A percentile compares a stretch with the other conserved stretches of the same genome.
phyloP scores from a whole-genome alignment of 257 asterid species.

The Przewalskia tangutica region DNA sequence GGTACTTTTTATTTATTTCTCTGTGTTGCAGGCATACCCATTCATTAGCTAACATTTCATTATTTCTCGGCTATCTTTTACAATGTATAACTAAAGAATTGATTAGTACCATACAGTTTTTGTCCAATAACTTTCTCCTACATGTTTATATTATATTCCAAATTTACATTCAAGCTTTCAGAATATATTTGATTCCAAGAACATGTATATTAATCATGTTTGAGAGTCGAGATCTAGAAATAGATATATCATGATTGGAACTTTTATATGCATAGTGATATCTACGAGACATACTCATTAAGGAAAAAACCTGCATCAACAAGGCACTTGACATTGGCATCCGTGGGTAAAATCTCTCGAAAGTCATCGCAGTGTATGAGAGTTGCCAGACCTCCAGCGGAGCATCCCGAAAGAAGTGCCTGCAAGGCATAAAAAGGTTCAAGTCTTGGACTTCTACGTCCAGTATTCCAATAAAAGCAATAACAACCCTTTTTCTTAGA shows the following conservation, averaged over 20 bases:
- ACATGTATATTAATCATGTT: background rate
- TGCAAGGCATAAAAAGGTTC: conserved; percentile 16
- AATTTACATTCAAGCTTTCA: background rate
- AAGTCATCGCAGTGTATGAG: conserved; percentile 80
- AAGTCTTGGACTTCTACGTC: background rate
- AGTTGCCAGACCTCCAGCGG: conserved; percentile 95
- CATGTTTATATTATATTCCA: background rate
- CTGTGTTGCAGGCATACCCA: background rate
- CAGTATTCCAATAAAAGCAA: background rate
- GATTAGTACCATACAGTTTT: background rate
- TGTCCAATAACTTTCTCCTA: background rate
- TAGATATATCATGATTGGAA: background rate
- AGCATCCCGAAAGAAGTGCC: conserved; percentile 95
- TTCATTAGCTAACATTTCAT: background rate
- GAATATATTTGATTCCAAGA: background rate
- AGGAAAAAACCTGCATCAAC: conserved; percentile 91
- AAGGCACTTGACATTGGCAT: conserved; percentile 71
- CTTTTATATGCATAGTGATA: background rate
- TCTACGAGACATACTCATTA: conserved; percentile 55
- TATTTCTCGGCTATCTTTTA: background rate
- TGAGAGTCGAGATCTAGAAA: background rate
- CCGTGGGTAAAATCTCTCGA: conserved; percentile 54
- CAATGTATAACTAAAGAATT: background rate
- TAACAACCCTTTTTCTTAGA: background rate
- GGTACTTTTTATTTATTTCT: background rate